phyloP scores from a whole-genome alignment of 139 green algal genomes.

The Chlorella sp. region DNA sequence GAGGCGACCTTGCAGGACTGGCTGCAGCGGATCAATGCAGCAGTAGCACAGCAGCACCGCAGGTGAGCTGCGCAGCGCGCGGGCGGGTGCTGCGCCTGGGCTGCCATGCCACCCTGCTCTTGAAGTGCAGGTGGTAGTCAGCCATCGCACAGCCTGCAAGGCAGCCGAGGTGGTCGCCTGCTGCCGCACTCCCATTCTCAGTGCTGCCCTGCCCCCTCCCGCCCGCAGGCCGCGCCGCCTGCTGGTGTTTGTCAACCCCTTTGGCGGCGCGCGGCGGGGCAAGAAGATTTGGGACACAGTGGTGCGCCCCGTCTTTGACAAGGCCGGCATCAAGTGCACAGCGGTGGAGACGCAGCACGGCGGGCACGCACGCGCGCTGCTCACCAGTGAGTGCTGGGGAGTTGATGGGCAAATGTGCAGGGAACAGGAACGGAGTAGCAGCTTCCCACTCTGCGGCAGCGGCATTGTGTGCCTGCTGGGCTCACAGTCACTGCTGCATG shows the following conservation, averaged over 20 bases:
- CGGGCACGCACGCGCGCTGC: constrained; percentile 65
- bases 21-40: not conserved
- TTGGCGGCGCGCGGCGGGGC: constrained; percentile 61
- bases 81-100: too few relatives aligned
- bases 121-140: too few relatives aligned
- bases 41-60: not conserved
- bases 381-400: constrained; percentile 42
- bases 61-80: not conserved
- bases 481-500: too few relatives aligned
- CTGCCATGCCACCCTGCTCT: too few relatives aligned
- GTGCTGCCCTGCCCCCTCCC: too few relatives aligned
- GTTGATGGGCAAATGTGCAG: too few relatives aligned
- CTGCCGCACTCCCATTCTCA: too few relatives aligned
- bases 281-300: constrained; percentile 59
- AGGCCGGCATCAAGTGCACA: constrained; percentile 60
- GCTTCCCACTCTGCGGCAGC: too few relatives aligned
- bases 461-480: too few relatives aligned
- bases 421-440: too few relatives aligned
- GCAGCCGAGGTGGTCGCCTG: too few relatives aligned
- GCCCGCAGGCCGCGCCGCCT: constrained; percentile 42
- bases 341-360: constrained; percentile 65
- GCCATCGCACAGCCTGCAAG: too few relatives aligned
- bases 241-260: constrained; percentile 89
- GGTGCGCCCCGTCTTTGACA: constrained; percentile 69
- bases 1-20: constrained; percentile 1